Evolutionary conservation across 345 rosid species (phyloP).

Genomic region (Melaleuca quinquenervia): DNA sequence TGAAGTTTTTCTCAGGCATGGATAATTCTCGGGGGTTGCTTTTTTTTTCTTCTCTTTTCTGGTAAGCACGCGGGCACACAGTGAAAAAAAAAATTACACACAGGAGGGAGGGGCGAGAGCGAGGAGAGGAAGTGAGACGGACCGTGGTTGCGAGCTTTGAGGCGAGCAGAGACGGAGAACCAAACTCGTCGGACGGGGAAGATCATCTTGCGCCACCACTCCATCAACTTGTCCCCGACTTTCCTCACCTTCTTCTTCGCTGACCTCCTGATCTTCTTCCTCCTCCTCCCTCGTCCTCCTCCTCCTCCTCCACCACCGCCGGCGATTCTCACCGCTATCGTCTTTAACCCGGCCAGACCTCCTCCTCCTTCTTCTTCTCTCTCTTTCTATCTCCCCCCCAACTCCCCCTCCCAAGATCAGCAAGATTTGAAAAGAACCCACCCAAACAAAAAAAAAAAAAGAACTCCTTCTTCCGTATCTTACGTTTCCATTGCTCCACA

Average conservation of each 20-base stretch:
- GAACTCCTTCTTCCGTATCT: background rate
- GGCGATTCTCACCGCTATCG: slow-evolving; percentile 14
- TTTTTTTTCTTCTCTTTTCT: background rate
- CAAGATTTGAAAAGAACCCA: background rate
- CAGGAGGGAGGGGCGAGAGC: too few species aligned
- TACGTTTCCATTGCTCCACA: background rate
- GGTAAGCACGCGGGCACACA: background rate
- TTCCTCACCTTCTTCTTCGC: background rate
- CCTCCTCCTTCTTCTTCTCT: background rate
- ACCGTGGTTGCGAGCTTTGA: slow-evolving; percentile 42
- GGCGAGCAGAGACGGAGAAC: slow-evolving; percentile 37
- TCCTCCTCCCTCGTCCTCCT: background rate
- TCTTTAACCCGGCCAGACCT: slow-evolving; percentile 27
- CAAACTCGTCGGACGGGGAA: slow-evolving; percentile 41
- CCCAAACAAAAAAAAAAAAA: too few species aligned
- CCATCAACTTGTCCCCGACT: slow-evolving; percentile 20
- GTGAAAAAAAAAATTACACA: background rate
- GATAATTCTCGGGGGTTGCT: background rate
- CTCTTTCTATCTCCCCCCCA: background rate
- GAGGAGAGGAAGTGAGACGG: background rate
- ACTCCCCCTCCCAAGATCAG: background rate
- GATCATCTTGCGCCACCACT: slow-evolving; percentile 42
- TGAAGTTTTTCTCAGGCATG: background rate
- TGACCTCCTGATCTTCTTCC: background rate
- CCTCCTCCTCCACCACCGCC: background rate